Evolutionary conservation across 139 green algal species (phyloP), one percentile per base, ranked within the genome.

Genomic region (Chlorella sp.): DNA sequence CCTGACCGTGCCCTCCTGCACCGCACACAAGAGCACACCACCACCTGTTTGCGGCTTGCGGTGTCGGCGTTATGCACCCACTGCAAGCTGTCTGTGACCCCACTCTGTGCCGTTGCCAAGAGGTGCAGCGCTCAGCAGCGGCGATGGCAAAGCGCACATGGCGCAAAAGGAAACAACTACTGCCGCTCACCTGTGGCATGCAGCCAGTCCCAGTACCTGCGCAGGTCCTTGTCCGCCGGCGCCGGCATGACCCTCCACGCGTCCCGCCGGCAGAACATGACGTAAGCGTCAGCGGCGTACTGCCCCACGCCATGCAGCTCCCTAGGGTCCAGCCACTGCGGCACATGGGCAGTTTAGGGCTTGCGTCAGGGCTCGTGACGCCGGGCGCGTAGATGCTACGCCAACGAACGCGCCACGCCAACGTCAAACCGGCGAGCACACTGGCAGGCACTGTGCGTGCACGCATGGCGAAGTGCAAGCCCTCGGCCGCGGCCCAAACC

Each of bases 281-380:
- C 82, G 81, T 97, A 96, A 0, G 93, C 93, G 51, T 97, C 93
- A 10, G 89, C 84, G 0, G 82, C 94, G 49, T 98, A 98, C 70
- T 90, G 76, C 2, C 93, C 92, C 17, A 96, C 83, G 35, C 85
- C 88, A 49, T 88, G 89, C 55, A 98, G 88, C 85, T 97, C 74
- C 1, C 65, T 83, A 24, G 92, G 87, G 65, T 90, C 75, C 4
- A 26, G 66, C 94, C 94, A 98, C 79, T 94, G 84, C 70, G 71
- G 33, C 70, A 42, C 62, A 55, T 66, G 64, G 50, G 14, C 74
- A 50, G 14, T 59, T 31, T 29, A 76, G 14, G 22, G 31, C 24
- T 6, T 29, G 4, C n/a, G 42, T 2, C 6, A 31, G 6, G 62
- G 51, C 34, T 33, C 70, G 62, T 1, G 6, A 5, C 49, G 42